Conservation (phyloP, 306 rosid species). For the Ceratonia siliqua region DNA sequence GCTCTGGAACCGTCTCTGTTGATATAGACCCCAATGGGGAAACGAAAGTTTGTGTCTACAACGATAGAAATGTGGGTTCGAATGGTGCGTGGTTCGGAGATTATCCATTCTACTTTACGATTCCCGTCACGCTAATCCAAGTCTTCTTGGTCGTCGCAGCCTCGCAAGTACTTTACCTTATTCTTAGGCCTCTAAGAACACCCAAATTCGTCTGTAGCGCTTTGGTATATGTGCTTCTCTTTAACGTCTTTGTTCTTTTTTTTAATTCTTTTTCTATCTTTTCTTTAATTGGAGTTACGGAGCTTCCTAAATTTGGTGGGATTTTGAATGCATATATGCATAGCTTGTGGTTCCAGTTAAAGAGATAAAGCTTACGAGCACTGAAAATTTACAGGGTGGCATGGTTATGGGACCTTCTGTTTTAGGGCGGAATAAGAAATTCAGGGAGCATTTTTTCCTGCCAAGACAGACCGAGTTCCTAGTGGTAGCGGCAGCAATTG, state of each 20-base stretch:
- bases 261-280: neutral
- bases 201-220: constrained; percentile 55
- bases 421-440: constrained; percentile 3
- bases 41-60: constrained; percentile 8
- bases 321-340: no score
- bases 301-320: no score
- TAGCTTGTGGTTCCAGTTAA: no score
- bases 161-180: constrained; percentile 30
- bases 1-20: neutral
- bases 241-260: neutral
- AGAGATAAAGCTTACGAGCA: no score
- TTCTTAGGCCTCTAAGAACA: constrained; percentile 57
- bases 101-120: constrained; percentile 36
- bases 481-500: neutral
- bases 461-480: constrained; percentile 13
- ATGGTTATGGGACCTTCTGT: constrained; percentile 46
- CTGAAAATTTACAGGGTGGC: constrained; percentile 43
- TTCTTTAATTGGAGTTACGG: no score
- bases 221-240: constrained; percentile 37
- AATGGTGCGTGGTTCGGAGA: constrained; percentile 44
- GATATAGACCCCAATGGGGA: neutral
- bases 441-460: neutral
- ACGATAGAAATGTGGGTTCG: constrained; percentile 35
- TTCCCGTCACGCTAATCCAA: constrained; percentile 47
- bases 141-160: neutral